Evolutionary conservation across 495 filamentous ascomycete species (phyloP).

Genomic region (Penicillium coffeae): DNA sequence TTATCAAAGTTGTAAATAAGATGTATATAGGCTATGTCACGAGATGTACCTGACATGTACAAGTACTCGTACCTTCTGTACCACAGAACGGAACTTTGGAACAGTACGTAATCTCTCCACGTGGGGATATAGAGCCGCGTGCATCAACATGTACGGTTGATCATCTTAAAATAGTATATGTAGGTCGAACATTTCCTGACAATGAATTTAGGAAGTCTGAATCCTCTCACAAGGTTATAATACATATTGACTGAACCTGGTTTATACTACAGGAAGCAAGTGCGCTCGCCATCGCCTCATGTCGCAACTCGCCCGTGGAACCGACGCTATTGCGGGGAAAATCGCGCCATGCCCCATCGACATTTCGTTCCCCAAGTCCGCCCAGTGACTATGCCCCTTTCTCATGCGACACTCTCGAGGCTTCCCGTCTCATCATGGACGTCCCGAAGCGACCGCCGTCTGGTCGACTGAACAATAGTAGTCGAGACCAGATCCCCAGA

Average conservation of each 20-base stretch:
- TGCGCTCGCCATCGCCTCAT: slow-evolving; percentile 20
- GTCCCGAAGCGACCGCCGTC: slow-evolving; percentile 3
- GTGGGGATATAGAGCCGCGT: slow-evolving; percentile 6
- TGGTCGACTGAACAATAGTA: background rate
- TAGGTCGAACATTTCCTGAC: too few species aligned
- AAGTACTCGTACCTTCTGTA: background rate
- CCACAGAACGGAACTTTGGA: background rate
- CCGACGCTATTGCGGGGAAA: slow-evolving; percentile 26
- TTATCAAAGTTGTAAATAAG: too few species aligned
- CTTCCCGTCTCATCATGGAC: slow-evolving; percentile 20
- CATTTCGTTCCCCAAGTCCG: background rate
- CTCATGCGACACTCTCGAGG: background rate
- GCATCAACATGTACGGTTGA: too few species aligned
- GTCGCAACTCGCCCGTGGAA: slow-evolving; percentile 15
- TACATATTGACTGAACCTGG: too few species aligned
- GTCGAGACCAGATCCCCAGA: slow-evolving; percentile 22
- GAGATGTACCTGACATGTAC: too few species aligned
- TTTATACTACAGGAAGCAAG: too few species aligned
- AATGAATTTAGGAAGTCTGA: too few species aligned
- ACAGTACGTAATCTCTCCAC: background rate
- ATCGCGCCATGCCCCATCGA: background rate
- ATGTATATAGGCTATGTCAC: too few species aligned
- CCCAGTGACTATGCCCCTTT: background rate
- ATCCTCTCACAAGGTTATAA: too few species aligned
- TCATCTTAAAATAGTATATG: too few species aligned